phyloP scores from a whole-genome alignment of 2,329 filamentous ascomycete species.

The Xylariaceae sp. region DNA sequence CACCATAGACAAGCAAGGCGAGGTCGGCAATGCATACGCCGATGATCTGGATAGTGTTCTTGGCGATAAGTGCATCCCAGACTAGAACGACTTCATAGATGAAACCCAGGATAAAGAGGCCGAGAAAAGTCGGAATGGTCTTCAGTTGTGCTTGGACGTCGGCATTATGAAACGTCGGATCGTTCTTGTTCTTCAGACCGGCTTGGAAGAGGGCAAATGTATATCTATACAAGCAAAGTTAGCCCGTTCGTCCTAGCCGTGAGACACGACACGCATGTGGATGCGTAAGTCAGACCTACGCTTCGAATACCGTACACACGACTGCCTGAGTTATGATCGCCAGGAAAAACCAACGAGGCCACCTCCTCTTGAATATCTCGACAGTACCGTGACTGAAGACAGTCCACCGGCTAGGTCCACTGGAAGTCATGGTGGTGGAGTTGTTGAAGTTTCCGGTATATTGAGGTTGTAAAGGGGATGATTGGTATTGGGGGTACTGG shows the following conservation, averaged over 20 bases:
- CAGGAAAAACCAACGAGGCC: constrained; percentile 82
- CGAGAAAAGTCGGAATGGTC: constrained; percentile 90
- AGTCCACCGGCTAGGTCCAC: constrained; percentile 29
- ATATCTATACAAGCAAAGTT: constrained; percentile 52
- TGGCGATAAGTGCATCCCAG: constrained; percentile 87
- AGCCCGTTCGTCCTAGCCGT: constrained; percentile 6
- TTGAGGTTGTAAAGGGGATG: constrained; percentile 12
- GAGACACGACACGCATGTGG: background rate
- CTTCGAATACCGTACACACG: constrained; percentile 77
- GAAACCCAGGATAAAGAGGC: constrained; percentile 96
- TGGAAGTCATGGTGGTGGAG: constrained; percentile 32
- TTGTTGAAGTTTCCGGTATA: constrained; percentile 30
- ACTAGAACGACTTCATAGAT: constrained; percentile 85
- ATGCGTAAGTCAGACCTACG: constrained; percentile 52
- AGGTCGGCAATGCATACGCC: constrained; percentile 90
- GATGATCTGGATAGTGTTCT: constrained; percentile 98
- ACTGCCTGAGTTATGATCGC: constrained; percentile 70
- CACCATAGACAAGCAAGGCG: constrained; percentile 85
- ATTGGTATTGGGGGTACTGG: constrained; percentile 24
- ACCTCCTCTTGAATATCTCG: constrained; percentile 76
- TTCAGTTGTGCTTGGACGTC: constrained; percentile 49
- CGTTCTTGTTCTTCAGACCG: constrained; percentile 38
- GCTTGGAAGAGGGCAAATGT: constrained; percentile 83
- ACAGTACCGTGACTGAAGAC: constrained; percentile 44
- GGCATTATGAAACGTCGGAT: constrained; percentile 35